phyloP scores from a whole-genome alignment of 345 rosid species.

The Euclidium syriacum region DNA sequence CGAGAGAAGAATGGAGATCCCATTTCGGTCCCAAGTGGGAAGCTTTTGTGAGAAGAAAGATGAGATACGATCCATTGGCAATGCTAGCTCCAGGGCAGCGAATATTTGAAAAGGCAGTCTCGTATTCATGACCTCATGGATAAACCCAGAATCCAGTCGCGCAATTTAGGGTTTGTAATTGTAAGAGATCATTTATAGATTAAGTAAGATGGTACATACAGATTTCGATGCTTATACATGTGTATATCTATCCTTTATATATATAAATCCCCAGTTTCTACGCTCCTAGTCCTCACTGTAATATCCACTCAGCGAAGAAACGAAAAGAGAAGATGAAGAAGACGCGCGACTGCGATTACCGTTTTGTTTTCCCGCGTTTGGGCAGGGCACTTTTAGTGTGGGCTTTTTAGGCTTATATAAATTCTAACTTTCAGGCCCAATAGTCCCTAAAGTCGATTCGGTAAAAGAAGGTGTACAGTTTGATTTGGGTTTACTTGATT shows the following conservation, averaged over 20 bases:
- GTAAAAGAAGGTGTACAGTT: too few species aligned
- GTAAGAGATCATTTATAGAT: too few species aligned
- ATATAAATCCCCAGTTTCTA: too few species aligned
- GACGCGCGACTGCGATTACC: too few species aligned
- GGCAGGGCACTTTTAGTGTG: background rate
- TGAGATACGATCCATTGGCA: constrained; percentile 73
- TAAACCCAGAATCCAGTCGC: background rate
- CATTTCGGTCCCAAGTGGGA: constrained; percentile 86
- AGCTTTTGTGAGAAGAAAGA: constrained; percentile 60
- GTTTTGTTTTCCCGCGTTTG: background rate
- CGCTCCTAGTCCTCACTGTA: too few species aligned
- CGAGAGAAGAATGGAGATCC: constrained; percentile 68
- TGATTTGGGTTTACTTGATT: too few species aligned
- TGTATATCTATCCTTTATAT: too few species aligned
- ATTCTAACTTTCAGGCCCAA: background rate
- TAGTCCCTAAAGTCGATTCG: background rate
- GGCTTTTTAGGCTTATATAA: background rate
- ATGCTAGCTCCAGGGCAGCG: constrained; percentile 92
- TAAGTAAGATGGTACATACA: background rate
- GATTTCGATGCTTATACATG: too few species aligned
- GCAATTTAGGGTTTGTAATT: too few species aligned
- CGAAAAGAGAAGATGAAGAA: too few species aligned
- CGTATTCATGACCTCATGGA: constrained; percentile 38
- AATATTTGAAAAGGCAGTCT: constrained; percentile 59
- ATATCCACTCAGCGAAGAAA: too few species aligned